phyloP scores from a whole-genome alignment of 1,139 yeast species.

The Taphrina sp. region DNA sequence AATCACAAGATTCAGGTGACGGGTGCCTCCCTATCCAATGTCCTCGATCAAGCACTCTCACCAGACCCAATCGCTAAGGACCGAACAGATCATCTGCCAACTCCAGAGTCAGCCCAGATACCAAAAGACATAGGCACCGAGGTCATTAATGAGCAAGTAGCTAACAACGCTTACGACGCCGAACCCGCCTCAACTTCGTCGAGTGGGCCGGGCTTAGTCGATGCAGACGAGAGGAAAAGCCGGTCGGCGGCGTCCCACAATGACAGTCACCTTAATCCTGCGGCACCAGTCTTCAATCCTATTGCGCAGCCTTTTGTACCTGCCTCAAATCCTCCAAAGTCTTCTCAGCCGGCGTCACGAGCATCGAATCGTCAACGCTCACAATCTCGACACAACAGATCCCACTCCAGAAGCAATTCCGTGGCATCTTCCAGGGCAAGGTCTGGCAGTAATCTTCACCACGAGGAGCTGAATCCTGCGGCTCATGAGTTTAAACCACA shows the following conservation, averaged over 20 bases:
- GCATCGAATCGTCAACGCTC: slow-evolving; percentile 14
- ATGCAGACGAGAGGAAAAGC: slow-evolving; percentile 6
- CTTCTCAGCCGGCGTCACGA: slow-evolving; percentile 7
- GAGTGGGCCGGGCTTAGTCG: slow-evolving; percentile 8
- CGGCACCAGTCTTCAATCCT: slow-evolving; percentile 26
- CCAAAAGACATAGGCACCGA: slow-evolving; percentile 9
- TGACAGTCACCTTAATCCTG: slow-evolving; percentile 22
- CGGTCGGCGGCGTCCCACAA: neutral
- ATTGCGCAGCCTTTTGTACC: slow-evolving; percentile 15
- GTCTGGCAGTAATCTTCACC: slow-evolving; percentile 8
- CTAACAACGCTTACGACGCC: neutral
- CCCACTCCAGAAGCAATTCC: slow-evolving; percentile 25
- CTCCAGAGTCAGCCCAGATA: neutral
- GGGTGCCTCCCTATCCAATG: neutral
- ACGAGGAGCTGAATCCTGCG: slow-evolving; percentile 21
- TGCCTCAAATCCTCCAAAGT: slow-evolving; percentile 6
- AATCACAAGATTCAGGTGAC: slow-evolving; percentile 6
- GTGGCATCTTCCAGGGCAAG: slow-evolving; percentile 1
- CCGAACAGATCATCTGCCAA: neutral
- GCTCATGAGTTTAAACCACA: slow-evolving; percentile 28
- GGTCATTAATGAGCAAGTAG: neutral
- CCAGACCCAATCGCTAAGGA: neutral
- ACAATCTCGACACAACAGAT: slow-evolving; percentile 3
- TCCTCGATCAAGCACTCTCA: neutral
- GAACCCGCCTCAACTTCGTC: neutral